Conservation (phyloP, 306 rosid genomes). For the Prunus salicina region DNA sequence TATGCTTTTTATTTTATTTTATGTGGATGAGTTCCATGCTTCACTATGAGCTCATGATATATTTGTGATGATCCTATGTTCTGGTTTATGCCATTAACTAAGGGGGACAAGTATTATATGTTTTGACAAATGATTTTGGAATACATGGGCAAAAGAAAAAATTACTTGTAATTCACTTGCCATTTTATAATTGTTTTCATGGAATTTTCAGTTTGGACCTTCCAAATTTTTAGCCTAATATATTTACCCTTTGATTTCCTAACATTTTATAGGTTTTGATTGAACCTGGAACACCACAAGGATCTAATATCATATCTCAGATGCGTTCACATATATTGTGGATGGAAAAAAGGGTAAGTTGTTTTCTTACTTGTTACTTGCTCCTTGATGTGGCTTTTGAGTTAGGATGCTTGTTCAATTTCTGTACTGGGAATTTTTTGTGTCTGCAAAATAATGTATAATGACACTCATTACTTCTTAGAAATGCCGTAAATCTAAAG, state of each 20-base stretch:
- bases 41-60: slow-evolving; percentile 1
- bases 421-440: not conserved
- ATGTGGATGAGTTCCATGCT: slow-evolving; percentile 12
- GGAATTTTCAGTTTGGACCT: not conserved
- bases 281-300: slow-evolving; percentile 95
- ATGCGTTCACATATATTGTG: slow-evolving; percentile 92
- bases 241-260: not conserved
- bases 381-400: not conserved
- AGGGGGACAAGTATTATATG: not conserved
- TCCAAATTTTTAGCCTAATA: not conserved
- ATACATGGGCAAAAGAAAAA: not conserved
- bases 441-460: not conserved
- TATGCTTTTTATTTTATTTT: slow-evolving; percentile 32
- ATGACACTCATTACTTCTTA: slow-evolving; percentile 25
- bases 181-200: not conserved
- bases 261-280: slow-evolving; percentile 63
- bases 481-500: slow-evolving; percentile 63
- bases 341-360: slow-evolving; percentile 83
- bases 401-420: slow-evolving; percentile 14
- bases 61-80: not conserved
- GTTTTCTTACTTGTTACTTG: not conserved
- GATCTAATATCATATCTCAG: slow-evolving; percentile 84
- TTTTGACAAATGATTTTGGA: not conserved
- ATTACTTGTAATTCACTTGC: slow-evolving; percentile 13
- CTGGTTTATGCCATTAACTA: not conserved